phyloP scores from a whole-genome alignment of 2,329 filamentous ascomycete species.

The Escovopsis sp. region DNA sequence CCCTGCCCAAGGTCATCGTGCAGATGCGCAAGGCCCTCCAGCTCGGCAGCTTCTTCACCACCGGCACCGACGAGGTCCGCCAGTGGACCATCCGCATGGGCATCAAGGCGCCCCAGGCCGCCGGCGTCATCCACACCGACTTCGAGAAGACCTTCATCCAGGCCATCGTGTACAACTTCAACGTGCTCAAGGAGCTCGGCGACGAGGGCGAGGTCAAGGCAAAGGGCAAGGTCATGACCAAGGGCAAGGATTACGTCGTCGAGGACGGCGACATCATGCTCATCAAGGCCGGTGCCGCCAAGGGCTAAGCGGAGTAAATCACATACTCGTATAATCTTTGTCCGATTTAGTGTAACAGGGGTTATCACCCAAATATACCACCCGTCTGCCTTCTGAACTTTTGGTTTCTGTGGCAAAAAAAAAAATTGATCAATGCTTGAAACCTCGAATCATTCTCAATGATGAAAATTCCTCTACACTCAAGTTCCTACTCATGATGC shows the following conservation, averaged over 20 bases:
- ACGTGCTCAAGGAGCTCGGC: slow-evolving; percentile 65
- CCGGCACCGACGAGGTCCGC: slow-evolving; percentile 85
- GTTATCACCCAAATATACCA: too few species aligned
- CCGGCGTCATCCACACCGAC: slow-evolving; percentile 94
- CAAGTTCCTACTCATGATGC: too few species aligned
- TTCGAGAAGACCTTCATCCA: slow-evolving; percentile 99
- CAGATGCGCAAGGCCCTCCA: slow-evolving; percentile 89
- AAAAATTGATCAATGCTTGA: too few species aligned
- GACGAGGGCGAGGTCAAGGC: slow-evolving; percentile 82
- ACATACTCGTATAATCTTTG: background rate
- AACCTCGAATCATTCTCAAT: too few species aligned
- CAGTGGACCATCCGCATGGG: slow-evolving; percentile 97
- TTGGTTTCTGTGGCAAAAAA: too few species aligned
- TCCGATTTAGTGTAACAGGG: background rate
- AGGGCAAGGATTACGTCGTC: slow-evolving; percentile 93
- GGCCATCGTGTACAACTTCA: slow-evolving; percentile 84
- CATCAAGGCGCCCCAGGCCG: slow-evolving; percentile 93
- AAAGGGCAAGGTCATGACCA: slow-evolving; percentile 94
- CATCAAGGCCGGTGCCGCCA: slow-evolving; percentile 80
- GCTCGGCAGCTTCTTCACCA: slow-evolving; percentile 94
- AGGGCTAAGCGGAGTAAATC: slow-evolving; percentile 33
- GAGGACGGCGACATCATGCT: slow-evolving; percentile 72
- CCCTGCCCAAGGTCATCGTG: slow-evolving; percentile 77
- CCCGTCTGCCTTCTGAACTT: too few species aligned
- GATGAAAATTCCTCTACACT: too few species aligned